These are phyloP conservation scores for Karstenula rhodostoma DNA, from an alignment of 2,329 filamentous ascomycete genomes.

Conservation along the genomic window DNA sequence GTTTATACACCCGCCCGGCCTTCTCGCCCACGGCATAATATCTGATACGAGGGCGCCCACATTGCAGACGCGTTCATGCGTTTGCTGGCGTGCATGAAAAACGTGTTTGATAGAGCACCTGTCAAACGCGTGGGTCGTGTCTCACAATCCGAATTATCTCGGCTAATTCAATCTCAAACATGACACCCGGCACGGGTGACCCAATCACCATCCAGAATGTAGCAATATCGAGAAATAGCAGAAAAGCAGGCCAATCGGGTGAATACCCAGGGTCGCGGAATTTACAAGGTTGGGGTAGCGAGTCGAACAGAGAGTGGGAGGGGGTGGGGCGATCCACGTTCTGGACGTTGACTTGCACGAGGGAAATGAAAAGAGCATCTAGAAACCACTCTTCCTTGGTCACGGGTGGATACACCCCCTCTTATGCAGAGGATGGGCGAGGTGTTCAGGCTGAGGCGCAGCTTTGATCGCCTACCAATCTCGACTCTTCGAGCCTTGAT, in stretches of 20 bases:
- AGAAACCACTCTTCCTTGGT: background rate
- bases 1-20: background rate
- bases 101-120: conserved; percentile 9
- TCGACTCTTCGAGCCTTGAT: no score
- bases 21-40: background rate
- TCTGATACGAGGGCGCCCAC: background rate
- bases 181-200: background rate
- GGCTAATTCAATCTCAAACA: conserved; percentile 12
- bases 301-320: background rate
- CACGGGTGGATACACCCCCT: conserved; percentile 2
- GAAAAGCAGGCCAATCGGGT: background rate
- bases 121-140: conserved; percentile 12
- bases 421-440: conserved; percentile 11
- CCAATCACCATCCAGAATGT: background rate
- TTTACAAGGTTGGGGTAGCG: conserved; percentile 1
- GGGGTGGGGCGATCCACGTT: background rate
- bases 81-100: background rate
- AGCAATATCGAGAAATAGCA: background rate
- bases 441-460: conserved; percentile 1
- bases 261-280: background rate
- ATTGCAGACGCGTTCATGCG: background rate
- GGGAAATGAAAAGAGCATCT: conserved; percentile 1
- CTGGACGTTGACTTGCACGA: background rate
- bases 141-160: conserved; percentile 16
- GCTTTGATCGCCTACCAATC: background rate